Evolutionary conservation across 805 yeast genomes (phyloP).

Genomic region (Wickerhamiella nectarea): DNA sequence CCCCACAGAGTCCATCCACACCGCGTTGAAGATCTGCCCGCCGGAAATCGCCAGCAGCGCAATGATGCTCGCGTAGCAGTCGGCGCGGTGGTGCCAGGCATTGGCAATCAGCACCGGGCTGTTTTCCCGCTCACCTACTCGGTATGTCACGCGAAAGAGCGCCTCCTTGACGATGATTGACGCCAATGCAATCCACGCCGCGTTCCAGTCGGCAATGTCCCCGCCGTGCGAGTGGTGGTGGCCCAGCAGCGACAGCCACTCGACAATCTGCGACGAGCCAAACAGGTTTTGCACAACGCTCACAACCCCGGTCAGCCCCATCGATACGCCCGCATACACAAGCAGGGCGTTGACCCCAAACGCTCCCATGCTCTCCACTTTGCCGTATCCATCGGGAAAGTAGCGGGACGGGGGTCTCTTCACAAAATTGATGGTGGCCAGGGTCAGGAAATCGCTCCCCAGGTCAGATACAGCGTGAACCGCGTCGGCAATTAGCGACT

Average conservation of each 20-base stretch:
- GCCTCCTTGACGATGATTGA: conserved; percentile 81
- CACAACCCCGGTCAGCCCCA: conserved; percentile 74
- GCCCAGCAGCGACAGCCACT: conserved; percentile 25
- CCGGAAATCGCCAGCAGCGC: conserved; percentile 80
- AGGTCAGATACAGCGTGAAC: conserved; percentile 85
- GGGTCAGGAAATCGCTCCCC: conserved; percentile 76
- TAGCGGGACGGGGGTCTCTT: conserved; percentile 39
- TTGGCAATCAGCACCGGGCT: conserved; percentile 88
- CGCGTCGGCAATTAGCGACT: conserved; percentile 87
- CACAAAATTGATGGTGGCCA: conserved; percentile 75
- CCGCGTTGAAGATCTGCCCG: conserved; percentile 62
- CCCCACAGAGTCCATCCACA: conserved; percentile 86
- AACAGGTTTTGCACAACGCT: conserved; percentile 16
- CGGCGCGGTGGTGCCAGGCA: conserved; percentile 98
- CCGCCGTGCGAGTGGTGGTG: conserved; percentile 29
- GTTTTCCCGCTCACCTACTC: conserved; percentile 61
- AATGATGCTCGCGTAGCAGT: conserved; percentile 79
- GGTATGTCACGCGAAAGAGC: conserved; percentile 69
- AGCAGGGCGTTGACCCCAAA: conserved; percentile 73
- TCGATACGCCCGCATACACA: conserved; percentile 75
- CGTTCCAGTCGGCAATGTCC: conserved; percentile 59
- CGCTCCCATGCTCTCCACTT: conserved; percentile 85
- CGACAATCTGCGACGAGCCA: conserved; percentile 13
- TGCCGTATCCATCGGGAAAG: conserved; percentile 86
- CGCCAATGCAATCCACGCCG: conserved; percentile 91